phyloP scores from a whole-genome alignment of 306 rosid genomes.

The Lathyrus aphaca region DNA sequence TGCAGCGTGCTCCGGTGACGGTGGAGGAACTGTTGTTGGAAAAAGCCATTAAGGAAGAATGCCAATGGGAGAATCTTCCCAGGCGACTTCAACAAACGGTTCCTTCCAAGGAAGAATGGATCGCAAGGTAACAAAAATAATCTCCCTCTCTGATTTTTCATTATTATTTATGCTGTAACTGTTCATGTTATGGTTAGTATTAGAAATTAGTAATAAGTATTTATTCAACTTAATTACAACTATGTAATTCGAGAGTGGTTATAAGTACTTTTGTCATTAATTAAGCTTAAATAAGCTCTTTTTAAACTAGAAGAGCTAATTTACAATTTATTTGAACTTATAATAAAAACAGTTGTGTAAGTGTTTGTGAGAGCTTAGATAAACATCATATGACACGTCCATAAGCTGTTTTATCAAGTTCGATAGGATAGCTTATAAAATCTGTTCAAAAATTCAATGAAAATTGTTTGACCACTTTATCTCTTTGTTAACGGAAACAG shows the following conservation, averaged over 20 bases:
- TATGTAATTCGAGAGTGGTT: neutral
- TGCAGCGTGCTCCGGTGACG: slow-evolving; percentile 68
- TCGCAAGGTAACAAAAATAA: slow-evolving; percentile 57
- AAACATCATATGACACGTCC: neutral
- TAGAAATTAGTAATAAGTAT: neutral
- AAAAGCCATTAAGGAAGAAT: slow-evolving; percentile 82
- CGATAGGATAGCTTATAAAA: neutral
- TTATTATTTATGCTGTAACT: too few species aligned
- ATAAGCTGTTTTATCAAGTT: neutral
- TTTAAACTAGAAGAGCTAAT: neutral
- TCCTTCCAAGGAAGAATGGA: slow-evolving; percentile 89
- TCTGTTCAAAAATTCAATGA: neutral
- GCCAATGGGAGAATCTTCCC: slow-evolving; percentile 82
- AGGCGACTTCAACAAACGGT: slow-evolving; percentile 73
- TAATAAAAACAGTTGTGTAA: neutral
- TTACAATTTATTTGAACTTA: neutral
- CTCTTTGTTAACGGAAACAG: neutral
- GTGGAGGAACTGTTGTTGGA: slow-evolving; percentile 70
- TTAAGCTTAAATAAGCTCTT: neutral
- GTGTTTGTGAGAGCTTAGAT: neutral
- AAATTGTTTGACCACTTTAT: neutral
- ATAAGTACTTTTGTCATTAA: neutral
- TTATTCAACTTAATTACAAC: neutral
- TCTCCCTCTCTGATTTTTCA: neutral
- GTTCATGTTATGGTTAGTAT: too few species aligned